Evolutionary conservation across 768 basidiomycete species (phyloP), one percentile per base, ranked within the genome.

Genomic region (Auriscalpium microsporum): DNA sequence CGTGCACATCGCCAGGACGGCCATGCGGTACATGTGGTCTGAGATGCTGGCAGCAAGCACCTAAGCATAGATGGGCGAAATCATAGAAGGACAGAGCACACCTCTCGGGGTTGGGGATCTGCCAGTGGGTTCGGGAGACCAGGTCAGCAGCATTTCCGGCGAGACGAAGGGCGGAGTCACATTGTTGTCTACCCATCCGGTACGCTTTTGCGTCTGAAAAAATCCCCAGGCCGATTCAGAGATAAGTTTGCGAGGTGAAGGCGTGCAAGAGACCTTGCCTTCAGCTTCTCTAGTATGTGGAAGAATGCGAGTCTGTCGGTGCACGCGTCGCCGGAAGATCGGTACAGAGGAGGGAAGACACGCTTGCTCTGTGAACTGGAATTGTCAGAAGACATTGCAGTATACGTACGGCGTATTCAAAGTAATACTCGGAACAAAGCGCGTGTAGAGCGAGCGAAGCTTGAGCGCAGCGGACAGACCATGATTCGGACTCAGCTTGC

Each of bases 11-110:
- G 93, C 86, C 45, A 98, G 78, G n/a, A 97, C 68, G 1, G 92
- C 87, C 95, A 99, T 97, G 48, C 95, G 77, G 67, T 93, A 90
- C 95, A 96, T 97, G 64, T 97, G 94, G 69, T 98, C 95, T 8
- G 92, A 85, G 59, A 97, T 94, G 48, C 42, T 48, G 5, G 17
- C 34, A 4, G 45, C 21, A 4, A 7, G 28, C 28, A 28, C 28
- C 28, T 28, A 4, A 28, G 35, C 36, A 37, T 46, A 34, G n/a
- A 19, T 10, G 14, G 13, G 34, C 11, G 33, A 13, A 60, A 36
- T 45, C n/a, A 19, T 40, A 35, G n/a, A 23, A 14, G 9, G 8
- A 9, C 1, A 54, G 42, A 35, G 16, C 34, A 8, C n/a, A 89
- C 92, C 90, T 93, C 72, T 95, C 91, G 6, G 90, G 79, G 58